phyloP scores from a whole-genome alignment of 2,329 filamentous ascomycete species.

The Aspergillus aculeatinus region DNA sequence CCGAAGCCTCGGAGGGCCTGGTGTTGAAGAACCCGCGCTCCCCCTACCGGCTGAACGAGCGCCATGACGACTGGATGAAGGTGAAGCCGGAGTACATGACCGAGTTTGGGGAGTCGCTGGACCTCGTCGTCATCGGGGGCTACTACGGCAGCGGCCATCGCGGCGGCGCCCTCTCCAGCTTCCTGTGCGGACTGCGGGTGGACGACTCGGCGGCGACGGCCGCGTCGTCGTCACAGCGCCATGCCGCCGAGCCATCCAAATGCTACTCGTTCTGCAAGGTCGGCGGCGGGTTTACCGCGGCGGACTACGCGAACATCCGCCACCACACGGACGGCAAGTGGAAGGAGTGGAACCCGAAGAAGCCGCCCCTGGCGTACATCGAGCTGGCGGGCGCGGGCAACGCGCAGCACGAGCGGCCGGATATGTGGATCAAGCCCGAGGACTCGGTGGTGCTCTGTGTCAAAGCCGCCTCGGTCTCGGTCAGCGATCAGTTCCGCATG shows the following conservation, averaged over 20 bases:
- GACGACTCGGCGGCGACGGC: slow-evolving; percentile 64
- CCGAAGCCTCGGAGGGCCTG: slow-evolving; percentile 82
- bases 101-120: slow-evolving; percentile 89
- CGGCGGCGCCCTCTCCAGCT: slow-evolving; percentile 80
- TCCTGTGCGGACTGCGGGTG: slow-evolving; percentile 81
- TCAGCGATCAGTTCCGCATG: slow-evolving; percentile 74
- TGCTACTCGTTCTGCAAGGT: slow-evolving; percentile 97
- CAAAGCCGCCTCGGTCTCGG: slow-evolving; percentile 77
- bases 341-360: slow-evolving; percentile 76
- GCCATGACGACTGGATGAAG: slow-evolving; percentile 96
- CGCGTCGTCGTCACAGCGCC: slow-evolving; percentile 49
- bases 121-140: slow-evolving; percentile 84
- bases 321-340: slow-evolving; percentile 90
- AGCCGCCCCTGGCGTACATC: slow-evolving; percentile 74
- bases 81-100: slow-evolving; percentile 99
- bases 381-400: slow-evolving; percentile 73
- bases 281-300: slow-evolving; percentile 83
- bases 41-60: slow-evolving; percentile 79
- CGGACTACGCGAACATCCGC: slow-evolving; percentile 79
- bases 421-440: slow-evolving; percentile 87
- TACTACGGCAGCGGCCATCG: slow-evolving; percentile 88
- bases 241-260: slow-evolving; percentile 63
- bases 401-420: slow-evolving; percentile 73
- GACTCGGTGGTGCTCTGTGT: slow-evolving; percentile 86
- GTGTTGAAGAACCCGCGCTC: slow-evolving; percentile 93